Base-by-base conservation (phyloP, 1,284 basidiomycete genomes). In the Butyriboletus appendiculatus region DNA sequence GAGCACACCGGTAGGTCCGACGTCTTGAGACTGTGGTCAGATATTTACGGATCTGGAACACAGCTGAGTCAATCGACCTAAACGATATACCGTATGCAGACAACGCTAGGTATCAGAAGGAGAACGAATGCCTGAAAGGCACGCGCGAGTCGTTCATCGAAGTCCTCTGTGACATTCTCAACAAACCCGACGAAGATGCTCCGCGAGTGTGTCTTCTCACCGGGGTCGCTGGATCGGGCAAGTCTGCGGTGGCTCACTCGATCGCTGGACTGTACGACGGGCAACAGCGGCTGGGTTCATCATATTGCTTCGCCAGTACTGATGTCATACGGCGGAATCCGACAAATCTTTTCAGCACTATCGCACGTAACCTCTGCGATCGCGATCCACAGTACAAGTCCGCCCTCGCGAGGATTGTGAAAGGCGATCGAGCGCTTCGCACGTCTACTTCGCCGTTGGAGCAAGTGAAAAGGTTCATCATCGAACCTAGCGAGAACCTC, bases 81-180 rank as follows among this genome's bases (percentile, higher is more conserved):
- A 45, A 33, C 5, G 42, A 56, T 26, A 38, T 53, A 10, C 50
- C 38, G 0, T 54, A 54, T 16, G 56, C 34, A n/a, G 0, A 0
- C 2, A 50, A 49, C 0, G 56, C 56, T 2, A 34, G 42, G 6
- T 58, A 42, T n/a, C 5, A 12, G 12, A 2, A 7, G 16, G 57
- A 59, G 22, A 54, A 59, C 16, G 35, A 30, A 18, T 58, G 48
- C 12, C 18, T 57, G 20, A 18, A 30, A 16, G 48, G 55, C 11
- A 58, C 48, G 1, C 46, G 56, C 30, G 30, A 54, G 45, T 16
- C 24, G 2, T 1, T 55, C 14, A 37, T 56, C 26, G 14, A 20
- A 5, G 37, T 48, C 0, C 35, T 57, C 3, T 48, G 38, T 9
- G 39, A 30, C 4, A 26, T 45, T 32, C 37, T 56, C 8, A 46